phyloP scores from a whole-genome alignment of 2,329 filamentous ascomycete species.

The Botryotinia convoluta region DNA sequence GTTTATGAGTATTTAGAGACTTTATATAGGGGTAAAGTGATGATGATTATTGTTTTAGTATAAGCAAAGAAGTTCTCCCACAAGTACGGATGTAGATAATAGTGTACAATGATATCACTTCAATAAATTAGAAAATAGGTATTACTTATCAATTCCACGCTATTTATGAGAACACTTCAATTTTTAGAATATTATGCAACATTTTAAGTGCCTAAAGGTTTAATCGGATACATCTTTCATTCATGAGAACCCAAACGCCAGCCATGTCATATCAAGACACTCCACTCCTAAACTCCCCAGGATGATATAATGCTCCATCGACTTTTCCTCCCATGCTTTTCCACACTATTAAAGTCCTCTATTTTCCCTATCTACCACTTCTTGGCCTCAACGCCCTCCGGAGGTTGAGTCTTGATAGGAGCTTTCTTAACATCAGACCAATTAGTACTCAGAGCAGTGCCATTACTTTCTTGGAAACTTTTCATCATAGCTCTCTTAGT shows the following conservation, averaged over 20 bases:
- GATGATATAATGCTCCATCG: background rate
- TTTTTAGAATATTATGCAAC: background rate
- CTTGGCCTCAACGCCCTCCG: conserved; percentile 75
- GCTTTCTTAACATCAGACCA: conserved; percentile 78
- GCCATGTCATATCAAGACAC: background rate
- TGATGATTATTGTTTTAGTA: background rate
- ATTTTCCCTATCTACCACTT: conserved; percentile 45
- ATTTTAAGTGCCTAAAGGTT: background rate
- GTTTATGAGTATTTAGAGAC: no score
- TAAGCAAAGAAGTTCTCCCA: background rate
- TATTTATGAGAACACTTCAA: background rate
- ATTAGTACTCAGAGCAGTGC: conserved; percentile 87
- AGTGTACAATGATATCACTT: background rate
- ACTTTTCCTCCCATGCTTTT: background rate
- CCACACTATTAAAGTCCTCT: background rate
- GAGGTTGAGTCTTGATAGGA: conserved; percentile 69
- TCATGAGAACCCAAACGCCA: background rate
- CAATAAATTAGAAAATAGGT: background rate
- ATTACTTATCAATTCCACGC: background rate
- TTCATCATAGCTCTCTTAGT: conserved; percentile 95
- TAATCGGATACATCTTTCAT: background rate
- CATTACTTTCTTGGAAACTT: conserved; percentile 91
- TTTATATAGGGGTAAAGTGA: background rate
- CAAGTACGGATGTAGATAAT: background rate
- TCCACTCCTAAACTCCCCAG: background rate